Evolutionary conservation across 805 yeast species (phyloP).

Genomic region (Clavispora santaluciae): DNA sequence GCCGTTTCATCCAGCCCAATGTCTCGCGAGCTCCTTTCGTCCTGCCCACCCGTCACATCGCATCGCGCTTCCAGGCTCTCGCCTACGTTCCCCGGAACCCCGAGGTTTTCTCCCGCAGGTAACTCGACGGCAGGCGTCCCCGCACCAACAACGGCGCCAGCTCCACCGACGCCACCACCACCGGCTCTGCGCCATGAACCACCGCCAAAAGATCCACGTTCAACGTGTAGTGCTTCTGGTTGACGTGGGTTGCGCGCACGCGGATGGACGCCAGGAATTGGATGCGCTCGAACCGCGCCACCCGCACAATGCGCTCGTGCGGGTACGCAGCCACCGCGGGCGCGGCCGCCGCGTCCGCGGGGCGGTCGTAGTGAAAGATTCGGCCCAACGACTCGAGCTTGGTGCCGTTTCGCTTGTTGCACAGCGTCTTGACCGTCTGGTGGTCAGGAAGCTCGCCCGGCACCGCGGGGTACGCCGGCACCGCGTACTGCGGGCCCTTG

Average conservation of each 20-base stretch:
- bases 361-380: slow-evolving; percentile 28
- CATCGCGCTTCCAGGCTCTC: too few relatives aligned
- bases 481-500: slow-evolving; percentile 63
- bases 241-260: slow-evolving; percentile 40
- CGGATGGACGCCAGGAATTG: slow-evolving; percentile 51
- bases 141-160: slow-evolving; percentile 60
- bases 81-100: slow-evolving; percentile 6
- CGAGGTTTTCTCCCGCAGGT: slow-evolving; percentile 17
- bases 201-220: slow-evolving; percentile 48
- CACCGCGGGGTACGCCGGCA: slow-evolving; percentile 53
- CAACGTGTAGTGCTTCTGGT: slow-evolving; percentile 44
- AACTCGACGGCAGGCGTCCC: slow-evolving; percentile 65
- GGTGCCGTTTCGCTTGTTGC: slow-evolving; percentile 54
- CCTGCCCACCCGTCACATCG: neutral
- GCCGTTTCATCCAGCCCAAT: too few relatives aligned
- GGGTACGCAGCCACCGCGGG: slow-evolving; percentile 1
- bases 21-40: too few relatives aligned
- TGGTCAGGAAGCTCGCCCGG: slow-evolving; percentile 62
- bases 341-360: slow-evolving; percentile 6
- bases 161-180: slow-evolving; percentile 40
- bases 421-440: slow-evolving; percentile 51
- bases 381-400: slow-evolving; percentile 54
- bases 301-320: slow-evolving; percentile 18
- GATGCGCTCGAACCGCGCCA: slow-evolving; percentile 64
- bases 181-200: slow-evolving; percentile 30